A percentile compares a stretch with the other conserved stretches of the same genome.
Evolutionary conservation across 768 basidiomycete species (phyloP).

Genomic region (Filobasidium floriforme): DNA sequence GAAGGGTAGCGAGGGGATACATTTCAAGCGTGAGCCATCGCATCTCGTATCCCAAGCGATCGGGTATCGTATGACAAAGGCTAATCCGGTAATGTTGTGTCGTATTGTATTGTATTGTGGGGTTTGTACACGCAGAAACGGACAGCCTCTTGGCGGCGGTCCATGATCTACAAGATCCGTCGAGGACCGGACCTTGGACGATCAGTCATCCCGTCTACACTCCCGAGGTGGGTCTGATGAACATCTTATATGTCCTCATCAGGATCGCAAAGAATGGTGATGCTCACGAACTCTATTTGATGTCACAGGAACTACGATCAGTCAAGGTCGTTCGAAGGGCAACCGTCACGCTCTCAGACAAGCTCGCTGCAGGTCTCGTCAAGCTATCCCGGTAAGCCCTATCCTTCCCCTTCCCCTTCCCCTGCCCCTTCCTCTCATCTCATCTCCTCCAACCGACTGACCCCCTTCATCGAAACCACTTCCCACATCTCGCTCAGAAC

Average conservation of each 20-base stretch:
- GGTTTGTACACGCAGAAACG: no score
- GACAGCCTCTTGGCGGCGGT: conserved; percentile 17
- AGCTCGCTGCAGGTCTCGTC: conserved; percentile 61
- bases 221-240: conserved; percentile 29
- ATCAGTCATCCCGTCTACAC: conserved; percentile 89
- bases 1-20: conserved; percentile 38
- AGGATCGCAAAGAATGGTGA: no score
- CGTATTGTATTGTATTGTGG: no score
- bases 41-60: no score
- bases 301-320: conserved; percentile 47
- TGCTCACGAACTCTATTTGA: no score
- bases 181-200: conserved; percentile 57
- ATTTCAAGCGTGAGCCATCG: conserved; percentile 43
- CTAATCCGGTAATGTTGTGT: no score
- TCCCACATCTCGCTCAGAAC: conserved; percentile 47
- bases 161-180: conserved; percentile 30
- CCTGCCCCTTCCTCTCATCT: no score
- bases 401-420: no score
- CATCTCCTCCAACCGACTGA: no score
- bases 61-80: no score
- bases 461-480: no score
- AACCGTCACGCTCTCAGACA: conserved; percentile 63
- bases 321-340: conserved; percentile 59
- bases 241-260: no score
- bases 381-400: conserved; percentile 41